Conservation (phyloP, 1,284 basidiomycete genomes). For the Irpex lacteus region DNA sequence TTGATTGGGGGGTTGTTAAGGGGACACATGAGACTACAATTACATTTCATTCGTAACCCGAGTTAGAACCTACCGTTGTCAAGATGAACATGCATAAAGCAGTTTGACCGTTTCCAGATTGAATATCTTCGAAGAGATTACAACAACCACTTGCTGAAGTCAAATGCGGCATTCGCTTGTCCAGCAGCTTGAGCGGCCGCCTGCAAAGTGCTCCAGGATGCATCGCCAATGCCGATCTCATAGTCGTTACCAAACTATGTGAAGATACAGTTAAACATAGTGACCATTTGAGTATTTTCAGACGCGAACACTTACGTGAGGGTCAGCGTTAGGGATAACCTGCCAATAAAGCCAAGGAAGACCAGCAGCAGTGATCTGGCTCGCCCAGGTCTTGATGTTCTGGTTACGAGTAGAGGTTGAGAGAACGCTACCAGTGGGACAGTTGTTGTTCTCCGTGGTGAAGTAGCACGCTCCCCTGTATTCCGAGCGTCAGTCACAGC, state of each 20-base stretch:
- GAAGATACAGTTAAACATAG: not conserved
- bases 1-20: too few species aligned
- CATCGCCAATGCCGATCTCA: conserved; percentile 29
- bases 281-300: too few species aligned
- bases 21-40: too few species aligned
- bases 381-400: conserved; percentile 32
- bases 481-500: not conserved
- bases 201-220: conserved; percentile 24
- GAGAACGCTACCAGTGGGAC: conserved; percentile 24
- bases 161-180: conserved; percentile 21
- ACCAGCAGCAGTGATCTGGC: conserved; percentile 32
- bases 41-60: too few species aligned
- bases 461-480: conserved; percentile 32
- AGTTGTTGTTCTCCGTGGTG: conserved; percentile 32
- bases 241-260: conserved; percentile 30
- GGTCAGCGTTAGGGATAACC: conserved; percentile 34
- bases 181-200: conserved; percentile 19
- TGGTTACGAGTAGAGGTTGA: conserved; percentile 23
- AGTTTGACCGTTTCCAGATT: too few species aligned
- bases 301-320: conserved; percentile 24
- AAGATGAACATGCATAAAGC: too few species aligned
- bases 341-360: conserved; percentile 39
- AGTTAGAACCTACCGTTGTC: too few species aligned
- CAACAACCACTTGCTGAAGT: conserved; percentile 21
- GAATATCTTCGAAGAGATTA: not conserved